Percentiles rank a stretch among this genome's conserved stretches.
Evolutionary conservation across 306 rosid species (phyloP).

Genomic region (Luffa acutangula): DNA sequence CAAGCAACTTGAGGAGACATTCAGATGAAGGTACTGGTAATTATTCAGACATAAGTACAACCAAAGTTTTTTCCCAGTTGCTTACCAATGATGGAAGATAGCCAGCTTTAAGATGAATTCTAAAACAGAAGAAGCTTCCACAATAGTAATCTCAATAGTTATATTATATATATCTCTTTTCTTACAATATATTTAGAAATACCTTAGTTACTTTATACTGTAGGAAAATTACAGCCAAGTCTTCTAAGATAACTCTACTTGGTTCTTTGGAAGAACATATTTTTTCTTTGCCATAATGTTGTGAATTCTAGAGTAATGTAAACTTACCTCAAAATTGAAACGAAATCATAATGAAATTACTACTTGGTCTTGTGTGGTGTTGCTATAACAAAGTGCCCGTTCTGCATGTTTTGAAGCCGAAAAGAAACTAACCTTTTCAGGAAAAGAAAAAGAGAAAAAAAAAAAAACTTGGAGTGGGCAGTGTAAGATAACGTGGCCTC

Average conservation of each 20-base stretch:
- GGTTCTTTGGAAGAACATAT: neutral
- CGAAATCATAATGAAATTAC: too few species aligned
- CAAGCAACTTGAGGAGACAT: slow-evolving; percentile 22
- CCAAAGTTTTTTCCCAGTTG: slow-evolving; percentile 81
- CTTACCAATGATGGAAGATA: slow-evolving; percentile 84
- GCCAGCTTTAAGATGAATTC: slow-evolving; percentile 15
- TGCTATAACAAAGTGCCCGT: neutral
- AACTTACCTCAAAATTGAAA: neutral
- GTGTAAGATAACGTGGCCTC: neutral
- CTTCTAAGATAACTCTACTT: neutral
- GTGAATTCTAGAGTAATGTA: neutral
- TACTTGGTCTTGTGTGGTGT: too few species aligned
- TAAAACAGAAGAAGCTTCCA: slow-evolving; percentile 3
- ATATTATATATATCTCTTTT: neutral
- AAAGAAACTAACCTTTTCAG: neutral
- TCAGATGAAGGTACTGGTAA: slow-evolving; percentile 25
- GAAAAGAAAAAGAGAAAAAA: neutral
- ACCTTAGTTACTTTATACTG: neutral
- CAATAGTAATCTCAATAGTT: neutral
- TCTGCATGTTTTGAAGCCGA: neutral
- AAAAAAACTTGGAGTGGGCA: neutral
- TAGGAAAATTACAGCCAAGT: neutral
- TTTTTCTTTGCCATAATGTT: neutral
- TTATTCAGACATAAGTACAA: slow-evolving; percentile 47
- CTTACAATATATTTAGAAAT: neutral